Conservation (phyloP, 768 basidiomycete species). For the Pleurotus pulmonarius region DNA sequence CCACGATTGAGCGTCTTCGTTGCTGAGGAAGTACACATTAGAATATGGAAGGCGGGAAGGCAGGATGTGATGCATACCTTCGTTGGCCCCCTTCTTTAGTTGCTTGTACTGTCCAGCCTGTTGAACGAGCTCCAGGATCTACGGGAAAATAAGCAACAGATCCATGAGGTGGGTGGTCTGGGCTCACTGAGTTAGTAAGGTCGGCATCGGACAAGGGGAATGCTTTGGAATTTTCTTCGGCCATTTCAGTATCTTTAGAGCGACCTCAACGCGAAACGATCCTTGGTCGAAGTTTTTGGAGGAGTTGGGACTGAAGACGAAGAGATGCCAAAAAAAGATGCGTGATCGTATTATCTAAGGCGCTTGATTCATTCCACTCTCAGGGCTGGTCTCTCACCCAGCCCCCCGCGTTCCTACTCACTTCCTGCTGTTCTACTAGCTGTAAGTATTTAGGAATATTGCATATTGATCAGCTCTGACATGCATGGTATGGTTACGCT, state of each 20-base stretch:
- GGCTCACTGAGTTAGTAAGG: constrained; percentile 83
- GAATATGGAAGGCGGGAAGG: background rate
- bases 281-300: constrained; percentile 63
- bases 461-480: no score
- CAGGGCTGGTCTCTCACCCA: no score
- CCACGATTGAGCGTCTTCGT: constrained; percentile 99
- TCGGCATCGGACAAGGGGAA: constrained; percentile 85
- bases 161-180: no score
- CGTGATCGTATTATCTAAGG: background rate
- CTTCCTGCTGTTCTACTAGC: no score
- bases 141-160: background rate
- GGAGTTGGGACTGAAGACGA: background rate
- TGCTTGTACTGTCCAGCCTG: constrained; percentile 98
- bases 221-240: constrained; percentile 72
- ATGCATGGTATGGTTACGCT: no score
- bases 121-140: constrained; percentile 96
- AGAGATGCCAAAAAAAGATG: background rate
- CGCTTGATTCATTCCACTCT: background rate
- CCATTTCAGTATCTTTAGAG: constrained; percentile 41
- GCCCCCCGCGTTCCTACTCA: no score
- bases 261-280: constrained; percentile 84
- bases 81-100: constrained; percentile 98
- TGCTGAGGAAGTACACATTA: constrained; percentile 41
- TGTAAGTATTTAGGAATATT: no score
- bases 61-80: constrained; percentile 52